These are phyloP conservation scores for Arthrinium phaeospermum DNA, from an alignment of 2,329 filamentous ascomycete species.

Conservation along the genomic window DNA sequence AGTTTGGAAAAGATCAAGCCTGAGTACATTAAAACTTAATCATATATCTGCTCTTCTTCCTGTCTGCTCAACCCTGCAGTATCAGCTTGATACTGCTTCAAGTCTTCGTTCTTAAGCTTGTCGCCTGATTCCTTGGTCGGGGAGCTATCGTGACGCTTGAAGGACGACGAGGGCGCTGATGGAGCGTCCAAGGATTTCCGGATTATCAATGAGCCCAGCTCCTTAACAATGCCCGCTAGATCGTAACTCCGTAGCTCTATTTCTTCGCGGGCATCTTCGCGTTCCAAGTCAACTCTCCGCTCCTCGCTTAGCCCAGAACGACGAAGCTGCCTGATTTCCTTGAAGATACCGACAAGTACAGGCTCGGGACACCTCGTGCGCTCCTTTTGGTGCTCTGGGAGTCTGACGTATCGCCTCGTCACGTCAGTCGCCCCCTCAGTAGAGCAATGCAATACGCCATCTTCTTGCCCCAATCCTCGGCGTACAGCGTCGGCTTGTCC, in stretches of 20 bases:
- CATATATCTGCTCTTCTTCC: no score
- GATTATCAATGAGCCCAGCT: not conserved
- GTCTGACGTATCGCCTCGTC: conserved; percentile 22
- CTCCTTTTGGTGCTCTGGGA: not conserved
- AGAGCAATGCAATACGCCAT: conserved; percentile 97
- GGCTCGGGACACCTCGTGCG: not conserved
- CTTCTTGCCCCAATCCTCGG: conserved; percentile 95
- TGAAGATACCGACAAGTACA: not conserved
- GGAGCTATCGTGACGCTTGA: not conserved
- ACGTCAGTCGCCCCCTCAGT: conserved; percentile 77
- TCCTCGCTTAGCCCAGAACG: not conserved
- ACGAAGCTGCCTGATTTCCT: not conserved
- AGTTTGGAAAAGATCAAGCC: no score
- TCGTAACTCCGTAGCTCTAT: not conserved
- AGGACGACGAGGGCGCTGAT: not conserved
- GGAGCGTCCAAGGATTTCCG: not conserved
- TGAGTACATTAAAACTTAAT: no score
- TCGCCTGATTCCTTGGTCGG: no score
- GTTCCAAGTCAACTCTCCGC: not conserved
- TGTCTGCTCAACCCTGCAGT: not conserved
- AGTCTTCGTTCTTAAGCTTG: not conserved
- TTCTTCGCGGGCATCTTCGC: not conserved
- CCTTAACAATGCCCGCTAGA: not conserved
- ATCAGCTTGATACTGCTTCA: no score
- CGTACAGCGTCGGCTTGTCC: conserved; percentile 92